Evolutionary conservation across 371 early-diverging fungal species (phyloP).

Genomic region (Circinella umbellata): DNA sequence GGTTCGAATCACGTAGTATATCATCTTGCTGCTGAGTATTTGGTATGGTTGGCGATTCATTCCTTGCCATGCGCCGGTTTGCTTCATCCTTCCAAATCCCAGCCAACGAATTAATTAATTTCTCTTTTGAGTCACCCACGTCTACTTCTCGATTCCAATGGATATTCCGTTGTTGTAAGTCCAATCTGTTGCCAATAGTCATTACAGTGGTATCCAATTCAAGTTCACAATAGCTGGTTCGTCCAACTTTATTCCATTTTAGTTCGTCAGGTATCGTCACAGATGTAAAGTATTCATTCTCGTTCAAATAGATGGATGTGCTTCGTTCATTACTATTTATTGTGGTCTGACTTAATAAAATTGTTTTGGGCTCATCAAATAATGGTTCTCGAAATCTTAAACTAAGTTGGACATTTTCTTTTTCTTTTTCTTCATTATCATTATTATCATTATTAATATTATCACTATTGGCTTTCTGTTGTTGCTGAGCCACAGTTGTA

Average conservation of each 20-base stretch:
- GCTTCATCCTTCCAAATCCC: conserved; percentile 62
- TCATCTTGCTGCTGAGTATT: conserved; percentile 7
- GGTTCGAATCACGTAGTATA: not conserved
- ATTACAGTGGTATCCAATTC: conserved; percentile 73
- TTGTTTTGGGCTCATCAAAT: conserved; percentile 25
- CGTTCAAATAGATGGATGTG: not conserved
- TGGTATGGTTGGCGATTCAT: conserved; percentile 19
- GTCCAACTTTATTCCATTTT: conserved; percentile 27
- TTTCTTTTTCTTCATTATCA: conserved; percentile 4
- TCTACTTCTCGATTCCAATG: conserved; percentile 31
- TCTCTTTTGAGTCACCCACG: conserved; percentile 15
- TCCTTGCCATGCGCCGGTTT: conserved; percentile 20
- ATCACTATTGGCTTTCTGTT: not conserved
- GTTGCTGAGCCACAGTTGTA: not conserved
- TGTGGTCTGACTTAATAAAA: conserved; percentile 1
- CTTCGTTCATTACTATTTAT: not conserved
- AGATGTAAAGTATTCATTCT: conserved; percentile 28
- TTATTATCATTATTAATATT: not conserved
- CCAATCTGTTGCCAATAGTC: conserved; percentile 72
- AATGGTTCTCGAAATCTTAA: conserved; percentile 48
- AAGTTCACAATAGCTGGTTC: conserved; percentile 74
- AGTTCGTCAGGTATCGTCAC: conserved; percentile 26
- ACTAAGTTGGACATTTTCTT: conserved; percentile 14
- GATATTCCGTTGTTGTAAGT: conserved; percentile 60
- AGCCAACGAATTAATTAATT: conserved; percentile 63